Percentiles rank a stretch among this genome's conserved stretches.
Evolutionary conservation across 192 early-diverging fungal genomes (phyloP).

Genomic region (Umbelopsis ramanniana): DNA sequence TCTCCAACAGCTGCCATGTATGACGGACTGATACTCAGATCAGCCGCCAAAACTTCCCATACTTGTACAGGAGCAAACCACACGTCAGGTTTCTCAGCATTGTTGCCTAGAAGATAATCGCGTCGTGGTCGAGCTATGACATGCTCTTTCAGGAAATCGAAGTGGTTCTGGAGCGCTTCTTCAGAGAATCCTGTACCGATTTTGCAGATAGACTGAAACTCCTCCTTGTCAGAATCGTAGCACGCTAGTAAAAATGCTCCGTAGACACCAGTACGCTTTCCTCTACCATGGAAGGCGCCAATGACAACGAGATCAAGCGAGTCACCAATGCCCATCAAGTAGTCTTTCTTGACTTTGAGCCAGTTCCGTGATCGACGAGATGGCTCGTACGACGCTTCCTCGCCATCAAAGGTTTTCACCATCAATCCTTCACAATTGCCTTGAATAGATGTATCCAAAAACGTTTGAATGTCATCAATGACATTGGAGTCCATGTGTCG

Average conservation of each 20-base stretch:
- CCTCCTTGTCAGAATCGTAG: conserved; percentile 92
- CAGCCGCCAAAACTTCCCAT: conserved; percentile 97
- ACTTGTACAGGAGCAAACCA: conserved; percentile 95
- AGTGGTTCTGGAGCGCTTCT: conserved; percentile 75
- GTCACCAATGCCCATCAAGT: conserved; percentile 92
- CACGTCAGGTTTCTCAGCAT: conserved; percentile 85
- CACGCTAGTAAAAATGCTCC: conserved; percentile 97
- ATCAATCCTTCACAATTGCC: conserved; percentile 97
- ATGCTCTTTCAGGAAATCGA: conserved; percentile 74
- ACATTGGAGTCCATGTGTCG: conserved; percentile 77
- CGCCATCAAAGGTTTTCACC: conserved; percentile 93
- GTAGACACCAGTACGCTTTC: conserved; percentile 96
- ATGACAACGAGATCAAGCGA: conserved; percentile 97
- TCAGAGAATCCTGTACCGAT: conserved; percentile 98
- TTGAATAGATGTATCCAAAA: conserved; percentile 78
- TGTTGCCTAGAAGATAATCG: conserved; percentile 82
- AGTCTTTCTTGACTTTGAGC: conserved; percentile 99
- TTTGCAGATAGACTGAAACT: conserved; percentile 98
- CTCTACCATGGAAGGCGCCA: conserved; percentile 90
- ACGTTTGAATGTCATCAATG: conserved; percentile 95
- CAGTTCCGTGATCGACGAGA: conserved; percentile 96
- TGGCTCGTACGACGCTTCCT: conserved; percentile 91
- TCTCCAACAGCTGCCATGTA: conserved; percentile 90
- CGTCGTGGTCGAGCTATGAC: conserved; percentile 74
- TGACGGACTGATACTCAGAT: conserved; percentile 94